Conservation (phyloP, 257 asterid genomes). For the Lantana camara region DNA sequence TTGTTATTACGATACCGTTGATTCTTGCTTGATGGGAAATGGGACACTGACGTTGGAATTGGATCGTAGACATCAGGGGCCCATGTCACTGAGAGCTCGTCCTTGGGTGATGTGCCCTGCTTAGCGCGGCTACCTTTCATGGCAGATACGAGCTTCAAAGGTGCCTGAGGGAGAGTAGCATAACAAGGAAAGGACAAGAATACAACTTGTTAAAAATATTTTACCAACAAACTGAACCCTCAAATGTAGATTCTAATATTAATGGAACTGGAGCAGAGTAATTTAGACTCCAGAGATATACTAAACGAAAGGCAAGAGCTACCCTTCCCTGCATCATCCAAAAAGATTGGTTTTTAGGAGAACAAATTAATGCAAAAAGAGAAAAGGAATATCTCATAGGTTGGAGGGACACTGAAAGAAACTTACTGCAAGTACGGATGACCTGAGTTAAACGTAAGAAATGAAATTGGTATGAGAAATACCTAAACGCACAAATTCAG, state of each 20-base stretch:
- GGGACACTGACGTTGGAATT: conserved; percentile 57
- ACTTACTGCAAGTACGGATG: background rate
- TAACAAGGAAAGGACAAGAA: background rate
- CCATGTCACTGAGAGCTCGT: conserved; percentile 51
- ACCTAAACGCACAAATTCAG: background rate
- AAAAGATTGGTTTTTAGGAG: background rate
- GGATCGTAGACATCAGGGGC: conserved; percentile 68
- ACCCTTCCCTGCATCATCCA: conserved; percentile 20
- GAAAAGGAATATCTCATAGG: background rate
- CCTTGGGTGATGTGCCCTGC: conserved; percentile 37
- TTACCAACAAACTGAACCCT: background rate
- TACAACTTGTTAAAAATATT: conserved; percentile 2
- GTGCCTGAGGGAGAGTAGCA: conserved; percentile 32
- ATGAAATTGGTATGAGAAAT: background rate
- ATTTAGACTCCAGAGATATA: conserved; percentile 2
- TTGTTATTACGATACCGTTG: conserved; percentile 46
- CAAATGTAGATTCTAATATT: background rate
- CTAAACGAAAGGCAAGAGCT: conserved; percentile 6
- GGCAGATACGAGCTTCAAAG: conserved; percentile 48
- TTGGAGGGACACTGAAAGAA: background rate
- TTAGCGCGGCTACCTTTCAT: conserved; percentile 58
- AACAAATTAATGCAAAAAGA: background rate
- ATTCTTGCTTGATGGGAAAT: conserved; percentile 52
- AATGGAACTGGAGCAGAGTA: conserved; percentile 3
- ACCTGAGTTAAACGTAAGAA: background rate